Percentiles rank a stretch among this genome's conserved stretches.
Conservation (phyloP, 495 filamentous ascomycete genomes). For the Xylaria nigripes region DNA sequence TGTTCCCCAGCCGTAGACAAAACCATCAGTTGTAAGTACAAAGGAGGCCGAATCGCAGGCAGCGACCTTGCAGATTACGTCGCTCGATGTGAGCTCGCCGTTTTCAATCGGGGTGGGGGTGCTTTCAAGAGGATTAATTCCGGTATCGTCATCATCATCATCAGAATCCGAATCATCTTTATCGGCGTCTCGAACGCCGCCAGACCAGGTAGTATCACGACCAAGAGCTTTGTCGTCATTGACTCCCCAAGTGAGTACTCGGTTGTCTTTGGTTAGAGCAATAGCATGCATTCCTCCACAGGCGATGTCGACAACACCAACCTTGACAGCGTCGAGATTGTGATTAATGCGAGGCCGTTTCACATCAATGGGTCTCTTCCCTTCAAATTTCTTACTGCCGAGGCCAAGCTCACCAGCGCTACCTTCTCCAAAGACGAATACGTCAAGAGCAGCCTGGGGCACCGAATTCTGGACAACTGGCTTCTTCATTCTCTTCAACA, state of each 20-base stretch:
- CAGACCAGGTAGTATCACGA: constrained; percentile 48
- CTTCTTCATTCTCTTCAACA: not conserved
- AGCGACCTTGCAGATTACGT: constrained; percentile 48
- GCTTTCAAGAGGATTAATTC: constrained; percentile 51
- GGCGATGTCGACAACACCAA: constrained; percentile 54
- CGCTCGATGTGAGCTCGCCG: constrained; percentile 42
- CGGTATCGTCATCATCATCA: constrained; percentile 39
- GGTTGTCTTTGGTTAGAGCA: constrained; percentile 56
- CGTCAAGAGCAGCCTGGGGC: constrained; percentile 5
- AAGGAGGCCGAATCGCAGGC: constrained; percentile 58
- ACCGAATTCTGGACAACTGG: constrained; percentile 3
- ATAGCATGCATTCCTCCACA: constrained; percentile 60
- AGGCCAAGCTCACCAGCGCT: constrained; percentile 48
- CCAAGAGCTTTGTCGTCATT: constrained; percentile 63
- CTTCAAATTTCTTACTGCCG: constrained; percentile 33
- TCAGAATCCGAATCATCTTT: constrained; percentile 39
- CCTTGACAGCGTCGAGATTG: constrained; percentile 43
- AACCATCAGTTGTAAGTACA: constrained; percentile 54
- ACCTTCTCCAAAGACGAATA: constrained; percentile 51
- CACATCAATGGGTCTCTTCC: constrained; percentile 49
- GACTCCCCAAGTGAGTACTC: constrained; percentile 64
- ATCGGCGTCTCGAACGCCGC: constrained; percentile 43
- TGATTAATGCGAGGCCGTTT: constrained; percentile 48
- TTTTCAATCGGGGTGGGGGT: constrained; percentile 45
- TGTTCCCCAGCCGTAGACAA: constrained; percentile 65